Conservation (phyloP, 192 early-diverging fungal species). For the Backusella mclennaniae region DNA sequence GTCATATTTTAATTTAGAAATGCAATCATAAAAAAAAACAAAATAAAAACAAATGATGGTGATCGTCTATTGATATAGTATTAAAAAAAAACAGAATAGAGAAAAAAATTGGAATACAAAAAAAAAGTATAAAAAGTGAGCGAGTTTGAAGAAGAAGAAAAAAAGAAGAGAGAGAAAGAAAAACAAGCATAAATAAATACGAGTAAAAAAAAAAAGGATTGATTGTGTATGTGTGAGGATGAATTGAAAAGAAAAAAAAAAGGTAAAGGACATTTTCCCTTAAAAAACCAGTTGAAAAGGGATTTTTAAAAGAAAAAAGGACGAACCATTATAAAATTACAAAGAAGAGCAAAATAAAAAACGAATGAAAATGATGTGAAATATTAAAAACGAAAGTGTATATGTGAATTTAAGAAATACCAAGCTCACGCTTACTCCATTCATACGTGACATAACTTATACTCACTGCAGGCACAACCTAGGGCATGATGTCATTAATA, state of each 20-base stretch:
- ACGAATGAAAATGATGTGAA: background rate
- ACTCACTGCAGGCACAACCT: constrained; percentile 69
- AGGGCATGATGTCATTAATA: background rate
- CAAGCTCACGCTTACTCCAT: constrained; percentile 42
- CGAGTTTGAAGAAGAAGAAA: background rate
- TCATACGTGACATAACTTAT: constrained; percentile 75
- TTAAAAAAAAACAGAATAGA: background rate
- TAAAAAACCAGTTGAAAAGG: background rate
- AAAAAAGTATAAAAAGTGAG: background rate
- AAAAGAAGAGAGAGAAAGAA: background rate
- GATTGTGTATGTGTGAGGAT: background rate
- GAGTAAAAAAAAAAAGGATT: background rate
- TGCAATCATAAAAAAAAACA: background rate
- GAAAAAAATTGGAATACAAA: background rate
- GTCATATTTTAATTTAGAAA: constrained; percentile 23
- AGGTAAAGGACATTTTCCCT: background rate
- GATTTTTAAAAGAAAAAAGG: constrained; percentile 1
- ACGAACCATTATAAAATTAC: background rate
- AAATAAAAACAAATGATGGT: background rate
- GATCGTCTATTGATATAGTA: constrained; percentile 2
- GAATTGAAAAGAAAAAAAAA: background rate
- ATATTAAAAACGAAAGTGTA: background rate
- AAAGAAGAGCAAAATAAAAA: background rate
- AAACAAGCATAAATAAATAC: background rate
- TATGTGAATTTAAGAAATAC: constrained; percentile 14